Conservation (phyloP, 2,329 filamentous ascomycete species). For the Thermothelomyces thermophilus region DNA sequence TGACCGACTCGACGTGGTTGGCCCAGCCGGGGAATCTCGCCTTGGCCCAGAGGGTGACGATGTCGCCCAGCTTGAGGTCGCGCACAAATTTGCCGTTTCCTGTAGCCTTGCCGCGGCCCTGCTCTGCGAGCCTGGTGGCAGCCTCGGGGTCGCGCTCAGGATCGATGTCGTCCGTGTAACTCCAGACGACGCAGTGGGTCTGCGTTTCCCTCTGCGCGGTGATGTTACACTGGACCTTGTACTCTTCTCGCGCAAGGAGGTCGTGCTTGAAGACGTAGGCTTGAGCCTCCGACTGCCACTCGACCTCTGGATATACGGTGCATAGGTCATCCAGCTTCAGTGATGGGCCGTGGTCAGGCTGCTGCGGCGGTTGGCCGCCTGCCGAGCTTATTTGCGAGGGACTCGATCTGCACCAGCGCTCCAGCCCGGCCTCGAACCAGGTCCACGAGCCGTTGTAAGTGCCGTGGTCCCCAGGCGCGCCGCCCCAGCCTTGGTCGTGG, state of each 20-base stretch:
- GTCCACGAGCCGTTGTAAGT: constrained; percentile 47
- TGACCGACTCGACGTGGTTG: constrained; percentile 44
- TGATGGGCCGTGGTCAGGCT: constrained; percentile 4
- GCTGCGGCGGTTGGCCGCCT: background rate
- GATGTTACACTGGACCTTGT: constrained; percentile 44
- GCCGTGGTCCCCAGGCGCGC: constrained; percentile 26
- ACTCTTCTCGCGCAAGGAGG: constrained; percentile 30
- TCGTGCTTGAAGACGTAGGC: constrained; percentile 28
- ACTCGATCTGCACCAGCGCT: constrained; percentile 38
- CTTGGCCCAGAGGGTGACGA: constrained; percentile 56
- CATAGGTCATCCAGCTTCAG: constrained; percentile 11
- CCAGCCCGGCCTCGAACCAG: constrained; percentile 59
- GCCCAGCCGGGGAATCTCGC: constrained; percentile 49
- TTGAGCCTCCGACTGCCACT: constrained; percentile 3
- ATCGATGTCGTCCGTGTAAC: constrained; percentile 41
- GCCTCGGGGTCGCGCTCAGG: constrained; percentile 23
- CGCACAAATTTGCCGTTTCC: constrained; percentile 51
- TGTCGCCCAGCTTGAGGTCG: constrained; percentile 50
- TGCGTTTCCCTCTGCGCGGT: constrained; percentile 30
- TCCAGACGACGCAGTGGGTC: constrained; percentile 48
- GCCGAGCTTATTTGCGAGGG: background rate
- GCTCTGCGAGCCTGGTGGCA: constrained; percentile 28
- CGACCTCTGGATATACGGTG: constrained; percentile 17
- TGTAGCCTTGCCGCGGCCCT: constrained; percentile 46
- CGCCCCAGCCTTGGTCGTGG: constrained; percentile 54